Percentiles rank a stretch among this genome's conserved stretches.
phyloP scores from a whole-genome alignment of 2,329 filamentous ascomycete genomes.

The Hirsutella thompsonii region DNA sequence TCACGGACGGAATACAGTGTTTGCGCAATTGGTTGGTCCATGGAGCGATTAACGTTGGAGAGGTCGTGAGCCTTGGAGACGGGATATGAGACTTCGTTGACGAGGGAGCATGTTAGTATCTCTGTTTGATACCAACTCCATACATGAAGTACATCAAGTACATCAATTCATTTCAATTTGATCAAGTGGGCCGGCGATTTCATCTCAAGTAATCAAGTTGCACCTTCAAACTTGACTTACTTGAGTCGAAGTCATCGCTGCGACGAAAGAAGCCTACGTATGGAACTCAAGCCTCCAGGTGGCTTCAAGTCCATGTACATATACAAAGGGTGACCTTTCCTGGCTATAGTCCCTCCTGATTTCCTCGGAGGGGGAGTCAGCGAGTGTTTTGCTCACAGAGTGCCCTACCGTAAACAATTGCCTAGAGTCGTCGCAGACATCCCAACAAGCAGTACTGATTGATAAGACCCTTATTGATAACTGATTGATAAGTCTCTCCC shows the following conservation, averaged over 20 bases:
- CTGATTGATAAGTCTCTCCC: background rate
- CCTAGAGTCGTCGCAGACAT: too few species aligned
- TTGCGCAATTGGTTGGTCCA: background rate
- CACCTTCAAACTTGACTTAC: too few species aligned
- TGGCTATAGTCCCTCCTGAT: too few species aligned
- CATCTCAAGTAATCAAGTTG: too few species aligned
- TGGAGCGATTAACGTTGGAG: background rate
- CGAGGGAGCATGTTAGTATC: background rate
- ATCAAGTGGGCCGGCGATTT: background rate
- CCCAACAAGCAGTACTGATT: slow-evolving; percentile 5
- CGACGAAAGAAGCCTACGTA: too few species aligned
- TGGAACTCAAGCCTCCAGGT: too few species aligned
- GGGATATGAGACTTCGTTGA: background rate
- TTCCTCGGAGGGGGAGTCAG: too few species aligned
- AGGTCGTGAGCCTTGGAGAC: background rate
- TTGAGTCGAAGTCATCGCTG: too few species aligned
- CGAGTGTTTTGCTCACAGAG: too few species aligned
- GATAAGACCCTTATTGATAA: slow-evolving; percentile 4
- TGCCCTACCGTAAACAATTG: too few species aligned
- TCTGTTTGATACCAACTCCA: background rate
- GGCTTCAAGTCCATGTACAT: too few species aligned
- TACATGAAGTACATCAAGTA: background rate
- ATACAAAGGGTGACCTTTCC: too few species aligned
- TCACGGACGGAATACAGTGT: background rate
- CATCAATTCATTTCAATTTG: background rate